phyloP scores from a whole-genome alignment of 164 flowering plant genomes.

The Macadamia integrifolia region DNA sequence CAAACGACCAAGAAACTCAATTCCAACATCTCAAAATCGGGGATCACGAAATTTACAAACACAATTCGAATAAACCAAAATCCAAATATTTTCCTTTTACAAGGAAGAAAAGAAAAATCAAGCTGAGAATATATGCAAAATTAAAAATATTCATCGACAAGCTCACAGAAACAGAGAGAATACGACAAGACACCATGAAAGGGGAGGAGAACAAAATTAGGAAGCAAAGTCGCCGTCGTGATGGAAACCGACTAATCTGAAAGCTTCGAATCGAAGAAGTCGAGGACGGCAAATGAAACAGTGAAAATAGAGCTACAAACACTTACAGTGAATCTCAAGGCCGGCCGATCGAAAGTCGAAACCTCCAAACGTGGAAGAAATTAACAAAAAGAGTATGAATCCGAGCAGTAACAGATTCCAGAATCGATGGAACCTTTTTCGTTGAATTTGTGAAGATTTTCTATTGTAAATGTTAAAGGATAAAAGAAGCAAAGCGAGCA shows the following conservation, averaged over 20 bases:
- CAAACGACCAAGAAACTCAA: not conserved
- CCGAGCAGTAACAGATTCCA: not conserved
- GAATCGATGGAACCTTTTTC: not conserved
- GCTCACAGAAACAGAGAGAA: too few relatives aligned
- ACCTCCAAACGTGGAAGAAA: not conserved
- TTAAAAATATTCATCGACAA: too few relatives aligned
- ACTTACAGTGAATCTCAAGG: slow-evolving; percentile 7
- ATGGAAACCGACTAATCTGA: not conserved
- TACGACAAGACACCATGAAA: not conserved
- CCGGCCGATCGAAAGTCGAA: slow-evolving; percentile 12
- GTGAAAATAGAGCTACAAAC: not conserved
- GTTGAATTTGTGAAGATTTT: too few relatives aligned
- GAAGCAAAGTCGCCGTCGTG: not conserved
- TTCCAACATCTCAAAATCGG: not conserved
- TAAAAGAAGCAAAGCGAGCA: too few relatives aligned
- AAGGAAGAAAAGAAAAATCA: not conserved
- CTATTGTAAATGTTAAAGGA: too few relatives aligned
- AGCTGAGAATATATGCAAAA: not conserved
- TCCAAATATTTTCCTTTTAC: not conserved
- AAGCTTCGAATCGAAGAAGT: not conserved
- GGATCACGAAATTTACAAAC: slow-evolving; percentile 2
- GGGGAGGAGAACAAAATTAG: not conserved
- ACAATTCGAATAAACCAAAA: not conserved
- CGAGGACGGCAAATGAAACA: not conserved
- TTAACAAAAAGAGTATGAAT: not conserved